Evolutionary conservation across 345 rosid genomes (phyloP), one percentile per base, ranked within the genome.

Genomic region (Abelmoschus esculentus): DNA sequence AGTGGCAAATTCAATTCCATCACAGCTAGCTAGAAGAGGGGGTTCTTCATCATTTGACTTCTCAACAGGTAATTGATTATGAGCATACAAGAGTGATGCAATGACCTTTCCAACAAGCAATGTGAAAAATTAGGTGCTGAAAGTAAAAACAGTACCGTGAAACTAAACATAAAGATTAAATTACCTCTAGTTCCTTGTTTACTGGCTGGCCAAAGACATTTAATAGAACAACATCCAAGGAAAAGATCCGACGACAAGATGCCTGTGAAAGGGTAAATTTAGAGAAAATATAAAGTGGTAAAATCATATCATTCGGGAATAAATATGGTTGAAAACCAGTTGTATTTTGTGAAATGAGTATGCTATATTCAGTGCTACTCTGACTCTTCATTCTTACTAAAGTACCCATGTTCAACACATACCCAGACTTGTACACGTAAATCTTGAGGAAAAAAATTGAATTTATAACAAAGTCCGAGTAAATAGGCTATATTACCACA

Each of bases 41-140:
- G 89, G 82, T 74, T 91, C 93, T 56, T 72, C 86, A 68, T 87
- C 90, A 67, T 56, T 76, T 67, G 79, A 77, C 77, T 85, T 86
- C 88, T 89, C 91, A 59, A 91, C 92, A 22, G 83, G 86, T 22
- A 75, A 77, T 69, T 81, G 80, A 61, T 79, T 84, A 74, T 92
- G 87, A 55, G 90, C 92, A 81, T 92, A 89, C 59, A 86, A 26
- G 46, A 91, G 87, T 72, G 93, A 83, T 75, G 96, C 93, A 73
- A 80, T 67, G 79, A 89, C 85, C 96, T 89, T 28, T 19, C 47
- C 70, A 61, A 57, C 64, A 73, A 77, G 49, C 14, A 64, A 72
- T 56, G 55, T 40, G 5, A 18, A 73, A 71, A 69, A n/a, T 28
- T 61, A 68, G 44, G 56, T 26, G 19, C 34, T 10, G 59, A 62